Percentiles rank a stretch among this genome's conserved stretches.
Conservation (phyloP, 129 eudicot species). For the Flaveria linearis region DNA sequence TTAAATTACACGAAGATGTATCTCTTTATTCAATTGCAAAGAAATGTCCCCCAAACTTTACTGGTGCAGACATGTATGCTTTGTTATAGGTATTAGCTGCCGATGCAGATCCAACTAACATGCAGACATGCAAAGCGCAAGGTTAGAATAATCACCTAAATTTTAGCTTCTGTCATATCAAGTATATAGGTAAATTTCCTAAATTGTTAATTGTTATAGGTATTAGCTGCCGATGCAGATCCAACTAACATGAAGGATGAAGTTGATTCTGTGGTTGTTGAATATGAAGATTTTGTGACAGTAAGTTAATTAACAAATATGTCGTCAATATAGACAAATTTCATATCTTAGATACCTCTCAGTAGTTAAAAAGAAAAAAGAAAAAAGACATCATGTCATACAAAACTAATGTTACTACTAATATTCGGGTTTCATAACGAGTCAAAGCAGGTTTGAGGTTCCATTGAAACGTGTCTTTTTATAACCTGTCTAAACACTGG, state of each 20-base stretch:
- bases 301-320: constrained; percentile 38
- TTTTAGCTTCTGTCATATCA: not conserved
- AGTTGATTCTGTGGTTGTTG: constrained; percentile 66
- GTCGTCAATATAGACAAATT: not conserved
- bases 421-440: not conserved
- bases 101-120: too few species aligned
- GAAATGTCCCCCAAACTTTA: constrained; percentile 89
- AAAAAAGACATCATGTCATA: not conserved
- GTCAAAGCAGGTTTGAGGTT: not conserved
- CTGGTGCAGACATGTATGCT: constrained; percentile 99
- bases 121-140: constrained; percentile 94
- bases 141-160: constrained; percentile 43
- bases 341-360: constrained; percentile 4
- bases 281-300: constrained; percentile 77
- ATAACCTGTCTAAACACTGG: not conserved
- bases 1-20: constrained; percentile 85
- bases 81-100: too few species aligned
- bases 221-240: constrained; percentile 51
- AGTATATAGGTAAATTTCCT: constrained; percentile 4
- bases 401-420: not conserved
- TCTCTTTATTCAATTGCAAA: constrained; percentile 67
- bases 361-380: not conserved
- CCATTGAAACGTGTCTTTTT: not conserved
- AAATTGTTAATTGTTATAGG: constrained; percentile 42
- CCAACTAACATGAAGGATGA: constrained; percentile 51